These are phyloP conservation scores for Gardenia jasminoides DNA, from an alignment of 257 asterid species.

Conservation along the genomic window DNA sequence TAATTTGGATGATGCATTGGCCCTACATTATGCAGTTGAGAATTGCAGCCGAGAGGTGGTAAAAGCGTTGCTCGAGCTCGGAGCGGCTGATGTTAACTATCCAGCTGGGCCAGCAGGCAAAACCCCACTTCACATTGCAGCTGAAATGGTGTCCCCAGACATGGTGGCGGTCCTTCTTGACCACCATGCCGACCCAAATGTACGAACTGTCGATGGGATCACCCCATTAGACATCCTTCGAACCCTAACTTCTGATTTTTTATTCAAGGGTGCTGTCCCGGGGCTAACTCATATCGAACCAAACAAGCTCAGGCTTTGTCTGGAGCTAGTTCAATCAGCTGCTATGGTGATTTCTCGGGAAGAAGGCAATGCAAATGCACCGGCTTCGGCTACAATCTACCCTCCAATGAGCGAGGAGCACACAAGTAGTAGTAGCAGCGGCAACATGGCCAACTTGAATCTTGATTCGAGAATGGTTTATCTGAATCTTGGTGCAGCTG, in stretches of 20 bases:
- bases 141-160: constrained; percentile 98
- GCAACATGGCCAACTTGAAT: constrained; percentile 36
- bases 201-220: constrained; percentile 70
- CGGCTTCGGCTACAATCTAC: constrained; percentile 39
- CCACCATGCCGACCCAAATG: constrained; percentile 95
- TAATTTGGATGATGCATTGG: constrained; percentile 77
- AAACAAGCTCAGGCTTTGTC: constrained; percentile 77
- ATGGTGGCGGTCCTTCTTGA: constrained; percentile 94
- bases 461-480: constrained; percentile 82
- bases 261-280: constrained; percentile 84
- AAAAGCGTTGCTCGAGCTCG: constrained; percentile 82
- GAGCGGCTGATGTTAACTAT: constrained; percentile 90
- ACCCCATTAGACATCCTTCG: constrained; percentile 81
- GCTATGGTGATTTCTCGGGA: constrained; percentile 92
- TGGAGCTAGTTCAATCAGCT: constrained; percentile 89
- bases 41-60: constrained; percentile 87
- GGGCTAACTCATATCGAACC: constrained; percentile 84
- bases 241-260: constrained; percentile 91
- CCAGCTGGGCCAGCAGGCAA: constrained; percentile 90
- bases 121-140: constrained; percentile 80
- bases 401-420: constrained; percentile 64
- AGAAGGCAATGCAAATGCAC: constrained; percentile 56
- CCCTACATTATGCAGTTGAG: constrained; percentile 83
- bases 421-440: constrained; percentile 38
- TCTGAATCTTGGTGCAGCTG: constrained; percentile 64